Base-by-base conservation (phyloP, 169 alveolate species). In the Cryptosporidium xiaoi region DNA sequence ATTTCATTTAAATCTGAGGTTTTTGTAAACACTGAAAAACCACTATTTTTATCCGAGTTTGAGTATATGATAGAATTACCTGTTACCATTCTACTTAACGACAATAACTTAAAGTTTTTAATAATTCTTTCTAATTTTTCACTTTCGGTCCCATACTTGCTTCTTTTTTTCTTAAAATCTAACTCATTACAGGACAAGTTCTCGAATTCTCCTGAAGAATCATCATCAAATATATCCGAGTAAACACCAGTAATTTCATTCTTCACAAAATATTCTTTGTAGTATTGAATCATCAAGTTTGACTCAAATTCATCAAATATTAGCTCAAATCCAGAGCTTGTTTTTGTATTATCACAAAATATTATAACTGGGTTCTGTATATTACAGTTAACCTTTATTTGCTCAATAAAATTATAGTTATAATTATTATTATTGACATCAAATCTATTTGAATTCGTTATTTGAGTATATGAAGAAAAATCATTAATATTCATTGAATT, bases 261-360 rank as follows among this genome's bases (percentile, higher is more conserved):
- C 18, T 24, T 34, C 18, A 20, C 33, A 60, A 58, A 48, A 24
- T 56, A 60, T 36, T 77, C 71, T 3, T 34, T 3, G 48, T 44
- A 62, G 18, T 56, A 60, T 36, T 77, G 71, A 7, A 77, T 40
- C 2, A 27, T 77, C 58, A 56, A 60, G 27, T 56, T 34, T 20
- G 71, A 31, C 13, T 77, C 87, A 60, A 77, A 36, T n/a, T 77
- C 71, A 27, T 77, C 62, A 7, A 77, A 60, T 44, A 77, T 24
- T 31, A 77, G 16, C 13, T 77, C 87, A 62, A 56, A 60, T 10
- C 87, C 87, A 15, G 65, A 77, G 16, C 87, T 77, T 2, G 87
- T 46, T 18, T 40, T 29, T 24, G 87, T 60, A 27, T 36, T 60
- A 40, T 77, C 87, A 44, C 87, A 77, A 44, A 60, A 60, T 12